Conservation (phyloP, 1,284 basidiomycete species). For the Mycosarcoma mackinlayi region DNA sequence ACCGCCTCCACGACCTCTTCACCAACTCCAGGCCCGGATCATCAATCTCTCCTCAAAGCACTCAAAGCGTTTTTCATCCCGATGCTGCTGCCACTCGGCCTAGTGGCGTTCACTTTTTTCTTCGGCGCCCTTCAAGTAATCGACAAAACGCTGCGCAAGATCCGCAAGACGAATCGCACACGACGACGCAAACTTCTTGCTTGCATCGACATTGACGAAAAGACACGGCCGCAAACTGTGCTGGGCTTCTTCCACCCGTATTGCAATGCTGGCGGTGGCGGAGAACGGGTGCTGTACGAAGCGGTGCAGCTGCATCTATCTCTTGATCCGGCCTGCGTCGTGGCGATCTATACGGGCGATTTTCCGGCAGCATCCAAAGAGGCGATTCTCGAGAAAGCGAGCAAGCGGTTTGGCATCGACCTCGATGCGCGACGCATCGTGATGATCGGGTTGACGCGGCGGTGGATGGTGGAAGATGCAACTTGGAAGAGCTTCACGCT, state of each 20-base stretch:
- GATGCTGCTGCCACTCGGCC: conserved; percentile 19
- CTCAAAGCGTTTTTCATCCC: conserved; percentile 19
- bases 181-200: conserved; percentile 33
- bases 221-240: conserved; percentile 18
- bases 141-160: conserved; percentile 27
- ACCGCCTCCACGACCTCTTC: not conserved
- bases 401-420: conserved; percentile 81
- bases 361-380: conserved; percentile 74
- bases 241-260: conserved; percentile 93
- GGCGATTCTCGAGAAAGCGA: conserved; percentile 75
- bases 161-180: conserved; percentile 20
- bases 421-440: conserved; percentile 77
- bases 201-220: conserved; percentile 29
- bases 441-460: conserved; percentile 80
- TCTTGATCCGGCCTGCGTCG: conserved; percentile 78
- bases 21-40: too few species aligned
- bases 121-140: conserved; percentile 34
- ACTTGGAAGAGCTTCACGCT: conserved; percentile 90
- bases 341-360: conserved; percentile 85
- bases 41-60: conserved; percentile 4
- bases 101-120: conserved; percentile 22
- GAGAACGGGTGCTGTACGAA: conserved; percentile 94
- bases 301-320: conserved; percentile 84
- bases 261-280: conserved; percentile 97
- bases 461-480: conserved; percentile 81